Conservation (phyloP, 2,329 filamentous ascomycete genomes). For the Cordyceps cateniannulata region DNA sequence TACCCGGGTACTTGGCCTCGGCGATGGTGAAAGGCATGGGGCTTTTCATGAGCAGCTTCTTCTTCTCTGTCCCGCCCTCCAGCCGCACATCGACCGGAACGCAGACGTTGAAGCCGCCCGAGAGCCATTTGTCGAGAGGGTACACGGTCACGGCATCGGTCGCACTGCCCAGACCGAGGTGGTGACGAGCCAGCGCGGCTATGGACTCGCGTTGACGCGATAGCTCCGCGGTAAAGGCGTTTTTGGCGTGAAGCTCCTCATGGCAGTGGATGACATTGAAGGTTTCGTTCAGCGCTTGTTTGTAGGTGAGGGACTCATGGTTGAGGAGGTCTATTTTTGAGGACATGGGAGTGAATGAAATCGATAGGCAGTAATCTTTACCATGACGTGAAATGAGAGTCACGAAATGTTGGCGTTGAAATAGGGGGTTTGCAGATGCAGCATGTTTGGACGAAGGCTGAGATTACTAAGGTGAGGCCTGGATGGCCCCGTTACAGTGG, state of each 20-base stretch:
- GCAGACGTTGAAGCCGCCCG: background rate
- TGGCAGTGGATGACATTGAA: background rate
- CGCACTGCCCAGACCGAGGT: background rate
- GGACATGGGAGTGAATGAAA: background rate
- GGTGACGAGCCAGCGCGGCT: background rate
- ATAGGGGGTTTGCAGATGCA: background rate
- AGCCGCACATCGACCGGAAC: background rate
- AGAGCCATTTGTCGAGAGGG: background rate
- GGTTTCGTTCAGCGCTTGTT: background rate
- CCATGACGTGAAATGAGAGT: background rate
- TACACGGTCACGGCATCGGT: background rate
- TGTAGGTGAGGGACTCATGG: background rate
- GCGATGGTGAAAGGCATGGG: conserved; percentile 24
- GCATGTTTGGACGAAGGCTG: background rate
- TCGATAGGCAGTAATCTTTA: background rate
- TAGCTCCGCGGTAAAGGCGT: background rate
- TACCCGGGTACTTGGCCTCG: conserved; percentile 30
- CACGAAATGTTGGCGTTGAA: too few species aligned
- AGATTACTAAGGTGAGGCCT: background rate
- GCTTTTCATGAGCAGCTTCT: background rate
- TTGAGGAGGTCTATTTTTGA: background rate
- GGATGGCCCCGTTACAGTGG: too few species aligned
- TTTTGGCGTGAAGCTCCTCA: background rate
- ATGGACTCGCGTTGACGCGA: background rate
- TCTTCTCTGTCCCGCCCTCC: background rate